phyloP scores from a whole-genome alignment of 805 yeast genomes.

The Candida nanaspora region DNA sequence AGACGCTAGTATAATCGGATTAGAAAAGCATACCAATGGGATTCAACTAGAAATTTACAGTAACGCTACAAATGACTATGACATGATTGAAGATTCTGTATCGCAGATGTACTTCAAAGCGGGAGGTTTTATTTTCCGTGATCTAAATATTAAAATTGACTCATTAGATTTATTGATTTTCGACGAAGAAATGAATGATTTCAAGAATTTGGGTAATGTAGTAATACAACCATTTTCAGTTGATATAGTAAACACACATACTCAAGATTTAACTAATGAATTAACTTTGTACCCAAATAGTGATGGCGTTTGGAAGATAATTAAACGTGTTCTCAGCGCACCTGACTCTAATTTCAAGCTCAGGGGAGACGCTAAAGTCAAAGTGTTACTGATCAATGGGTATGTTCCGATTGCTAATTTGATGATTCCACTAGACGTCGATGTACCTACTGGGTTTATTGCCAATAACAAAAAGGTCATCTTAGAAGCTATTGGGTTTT shows the following conservation, averaged over 20 bases:
- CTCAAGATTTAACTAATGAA: constrained; percentile 20
- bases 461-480: not conserved
- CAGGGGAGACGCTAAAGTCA: constrained; percentile 27
- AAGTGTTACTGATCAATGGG: constrained; percentile 25
- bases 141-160: constrained; percentile 23
- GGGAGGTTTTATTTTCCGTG: constrained; percentile 25
- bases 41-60: constrained; percentile 27
- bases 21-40: constrained; percentile 23
- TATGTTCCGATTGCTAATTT: constrained; percentile 25
- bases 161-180: constrained; percentile 21
- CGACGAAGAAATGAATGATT: constrained; percentile 17
- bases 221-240: constrained; percentile 27
- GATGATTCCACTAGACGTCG: constrained; percentile 24
- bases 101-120: constrained; percentile 20
- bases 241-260: constrained; percentile 19
- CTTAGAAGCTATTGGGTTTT: not conserved
- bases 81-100: constrained; percentile 20
- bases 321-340: constrained; percentile 23
- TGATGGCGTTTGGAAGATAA: constrained; percentile 23
- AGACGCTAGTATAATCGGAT: constrained; percentile 22
- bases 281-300: constrained; percentile 28
- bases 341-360: constrained; percentile 26
- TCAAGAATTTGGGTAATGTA: constrained; percentile 24
- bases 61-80: constrained; percentile 22
- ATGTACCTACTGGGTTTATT: constrained; percentile 15